Percentiles rank a stretch among this genome's conserved stretches.
Evolutionary conservation across 1,284 basidiomycete species (phyloP).

Genomic region (Rhodotorula sp.): DNA sequence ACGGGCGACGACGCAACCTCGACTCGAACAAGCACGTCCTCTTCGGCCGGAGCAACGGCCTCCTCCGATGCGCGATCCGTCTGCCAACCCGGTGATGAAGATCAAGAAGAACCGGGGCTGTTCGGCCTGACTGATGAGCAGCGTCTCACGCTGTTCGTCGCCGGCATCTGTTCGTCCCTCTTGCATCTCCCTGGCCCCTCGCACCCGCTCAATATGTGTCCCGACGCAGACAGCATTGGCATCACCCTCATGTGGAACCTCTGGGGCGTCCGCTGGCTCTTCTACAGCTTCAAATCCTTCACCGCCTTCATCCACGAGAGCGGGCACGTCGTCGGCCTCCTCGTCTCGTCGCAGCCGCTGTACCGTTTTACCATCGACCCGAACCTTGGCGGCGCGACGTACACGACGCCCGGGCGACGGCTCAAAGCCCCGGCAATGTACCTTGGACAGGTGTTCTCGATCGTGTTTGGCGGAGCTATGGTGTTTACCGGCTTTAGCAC

Average conservation of each 20-base stretch:
- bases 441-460: slow-evolving; percentile 37
- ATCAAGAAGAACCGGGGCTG: not conserved
- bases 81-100: slow-evolving; percentile 7
- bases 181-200: too few relatives aligned
- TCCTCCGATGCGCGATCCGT: not conserved
- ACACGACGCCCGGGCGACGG: slow-evolving; percentile 9
- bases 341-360: slow-evolving; percentile 30
- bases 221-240: slow-evolving; percentile 25
- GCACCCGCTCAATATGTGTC: not conserved
- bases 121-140: slow-evolving; percentile 16
- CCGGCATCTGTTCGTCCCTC: slow-evolving; percentile 1
- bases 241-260: slow-evolving; percentile 45
- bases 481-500: slow-evolving; percentile 43
- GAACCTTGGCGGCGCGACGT: slow-evolving; percentile 26
- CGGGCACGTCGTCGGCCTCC: slow-evolving; percentile 39
- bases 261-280: slow-evolving; percentile 36
- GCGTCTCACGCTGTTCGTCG: not conserved
- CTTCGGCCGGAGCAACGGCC: not conserved
- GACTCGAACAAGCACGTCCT: not conserved
- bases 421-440: slow-evolving; percentile 14
- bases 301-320: slow-evolving; percentile 42
- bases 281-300: slow-evolving; percentile 42
- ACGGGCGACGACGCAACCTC: not conserved
- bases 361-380: slow-evolving; percentile 39
- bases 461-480: slow-evolving; percentile 37